Percentiles rank a stretch among this genome's conserved stretches.
Evolutionary conservation across 768 basidiomycete species (phyloP).

Genomic region (Neoboletus subvelutipes): DNA sequence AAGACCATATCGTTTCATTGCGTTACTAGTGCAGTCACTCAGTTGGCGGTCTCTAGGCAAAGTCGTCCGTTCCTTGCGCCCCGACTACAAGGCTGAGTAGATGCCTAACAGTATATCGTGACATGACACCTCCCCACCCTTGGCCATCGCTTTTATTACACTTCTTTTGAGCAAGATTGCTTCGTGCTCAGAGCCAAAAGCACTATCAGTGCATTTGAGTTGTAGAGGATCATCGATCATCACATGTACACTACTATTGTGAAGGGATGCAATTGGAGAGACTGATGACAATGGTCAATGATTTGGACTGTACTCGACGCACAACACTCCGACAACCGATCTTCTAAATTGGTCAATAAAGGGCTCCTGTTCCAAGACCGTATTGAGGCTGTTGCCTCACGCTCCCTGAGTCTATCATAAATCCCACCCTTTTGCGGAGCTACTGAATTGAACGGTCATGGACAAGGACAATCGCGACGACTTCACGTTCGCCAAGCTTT

Average conservation of each 20-base stretch:
- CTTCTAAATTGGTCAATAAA: slow-evolving; percentile 4
- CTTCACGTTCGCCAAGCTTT: slow-evolving; percentile 89
- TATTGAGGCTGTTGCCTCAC: background rate
- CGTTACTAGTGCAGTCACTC: slow-evolving; percentile 7
- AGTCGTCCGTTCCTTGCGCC: slow-evolving; percentile 85
- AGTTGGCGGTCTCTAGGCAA: slow-evolving; percentile 52
- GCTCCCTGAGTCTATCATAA: background rate
- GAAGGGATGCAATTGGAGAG: background rate
- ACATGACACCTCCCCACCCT: slow-evolving; percentile 8
- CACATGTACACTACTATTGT: slow-evolving; percentile 18
- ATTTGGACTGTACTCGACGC: background rate
- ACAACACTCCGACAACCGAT: background rate
- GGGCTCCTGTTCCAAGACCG: background rate
- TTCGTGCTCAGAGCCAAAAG: slow-evolving; percentile 25
- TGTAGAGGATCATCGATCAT: slow-evolving; percentile 5
- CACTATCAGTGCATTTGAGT: slow-evolving; percentile 24
- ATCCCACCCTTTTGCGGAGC: background rate
- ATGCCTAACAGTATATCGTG: background rate
- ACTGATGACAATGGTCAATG: background rate
- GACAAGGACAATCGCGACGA: slow-evolving; percentile 76
- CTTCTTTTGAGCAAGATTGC: slow-evolving; percentile 9
- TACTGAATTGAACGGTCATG: slow-evolving; percentile 34
- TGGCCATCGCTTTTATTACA: slow-evolving; percentile 4
- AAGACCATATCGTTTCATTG: slow-evolving; percentile 23
- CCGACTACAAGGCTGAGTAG: slow-evolving; percentile 75